Percentiles rank a stretch among this genome's conserved stretches.
phyloP scores from a whole-genome alignment of 176 grass and related monocot genomes.

The Zea mays region DNA sequence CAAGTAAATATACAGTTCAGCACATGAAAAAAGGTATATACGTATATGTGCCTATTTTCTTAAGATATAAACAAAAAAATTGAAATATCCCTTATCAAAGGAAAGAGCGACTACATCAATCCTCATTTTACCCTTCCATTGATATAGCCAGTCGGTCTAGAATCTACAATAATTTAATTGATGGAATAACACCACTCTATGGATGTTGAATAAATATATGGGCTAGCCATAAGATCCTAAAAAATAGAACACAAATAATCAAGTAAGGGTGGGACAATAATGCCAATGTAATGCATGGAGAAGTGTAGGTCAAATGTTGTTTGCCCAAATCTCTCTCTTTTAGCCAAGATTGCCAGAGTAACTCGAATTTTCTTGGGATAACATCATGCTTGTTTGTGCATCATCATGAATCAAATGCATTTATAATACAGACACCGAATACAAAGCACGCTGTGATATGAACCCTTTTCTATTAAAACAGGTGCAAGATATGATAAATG shows the following conservation, averaged over 20 bases:
- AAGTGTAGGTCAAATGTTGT: background rate
- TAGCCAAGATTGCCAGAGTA: background rate
- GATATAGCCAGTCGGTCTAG: background rate
- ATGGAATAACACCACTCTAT: background rate
- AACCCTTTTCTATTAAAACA: background rate
- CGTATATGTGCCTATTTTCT: background rate
- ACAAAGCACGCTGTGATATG: background rate
- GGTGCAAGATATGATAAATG: background rate
- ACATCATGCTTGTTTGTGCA: background rate
- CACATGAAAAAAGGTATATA: background rate
- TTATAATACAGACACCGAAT: conserved; percentile 1
- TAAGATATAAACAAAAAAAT: conserved; percentile 10
- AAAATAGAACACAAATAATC: background rate
- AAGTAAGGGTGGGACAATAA: background rate
- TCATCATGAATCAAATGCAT: conserved; percentile 6
- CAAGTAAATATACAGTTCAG: conserved; percentile 15
- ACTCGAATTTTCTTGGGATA: background rate
- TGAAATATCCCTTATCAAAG: background rate
- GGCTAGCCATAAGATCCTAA: background rate
- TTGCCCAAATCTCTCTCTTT: background rate
- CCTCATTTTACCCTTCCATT: background rate
- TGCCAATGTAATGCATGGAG: background rate
- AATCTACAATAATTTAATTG: background rate
- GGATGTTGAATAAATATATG: background rate
- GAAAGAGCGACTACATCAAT: background rate